Percentiles rank a stretch among this genome's conserved stretches.
Evolutionary conservation across 306 rosid genomes (phyloP).

Genomic region (Acacia confusa): DNA sequence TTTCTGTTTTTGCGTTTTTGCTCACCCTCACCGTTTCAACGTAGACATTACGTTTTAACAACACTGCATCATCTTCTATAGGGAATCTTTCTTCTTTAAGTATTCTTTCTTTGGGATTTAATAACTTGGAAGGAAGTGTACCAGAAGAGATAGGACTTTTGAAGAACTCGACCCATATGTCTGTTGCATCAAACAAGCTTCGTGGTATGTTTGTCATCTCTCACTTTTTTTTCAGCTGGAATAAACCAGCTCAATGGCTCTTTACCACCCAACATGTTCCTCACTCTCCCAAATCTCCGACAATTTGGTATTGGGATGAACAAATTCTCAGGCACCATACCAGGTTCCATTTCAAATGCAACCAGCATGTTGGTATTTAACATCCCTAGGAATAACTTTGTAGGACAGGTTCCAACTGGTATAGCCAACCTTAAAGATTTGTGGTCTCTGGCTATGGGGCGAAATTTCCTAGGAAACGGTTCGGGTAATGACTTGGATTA

Average conservation of each 20-base stretch:
- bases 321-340: slow-evolving; percentile 41
- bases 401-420: slow-evolving; percentile 35
- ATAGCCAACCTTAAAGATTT: slow-evolving; percentile 33
- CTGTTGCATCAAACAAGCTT: slow-evolving; percentile 12
- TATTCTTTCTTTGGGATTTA: not conserved
- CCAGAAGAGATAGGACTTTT: slow-evolving; percentile 37
- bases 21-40: too few species aligned
- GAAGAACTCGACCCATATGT: not conserved
- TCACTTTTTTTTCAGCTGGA: slow-evolving; percentile 6
- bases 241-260: slow-evolving; percentile 29
- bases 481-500: slow-evolving; percentile 38
- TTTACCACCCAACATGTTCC: slow-evolving; percentile 42
- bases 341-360: slow-evolving; percentile 40
- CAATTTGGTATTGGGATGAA: slow-evolving; percentile 8
- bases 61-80: slow-evolving; percentile 38
- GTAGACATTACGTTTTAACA: too few species aligned
- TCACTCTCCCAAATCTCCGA: slow-evolving; percentile 37
- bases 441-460: not conserved
- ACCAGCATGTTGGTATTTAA: slow-evolving; percentile 19
- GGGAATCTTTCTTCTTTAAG: slow-evolving; percentile 42
- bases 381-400: slow-evolving; percentile 31
- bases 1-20: too few species aligned
- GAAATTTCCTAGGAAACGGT: slow-evolving; percentile 40
- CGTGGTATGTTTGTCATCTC: slow-evolving; percentile 41
- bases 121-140: slow-evolving; percentile 33